Percentiles rank a stretch among this genome's conserved stretches.
Evolutionary conservation across 2,329 filamentous ascomycete genomes (phyloP).

Genomic region (Diaporthe ilicicola): DNA sequence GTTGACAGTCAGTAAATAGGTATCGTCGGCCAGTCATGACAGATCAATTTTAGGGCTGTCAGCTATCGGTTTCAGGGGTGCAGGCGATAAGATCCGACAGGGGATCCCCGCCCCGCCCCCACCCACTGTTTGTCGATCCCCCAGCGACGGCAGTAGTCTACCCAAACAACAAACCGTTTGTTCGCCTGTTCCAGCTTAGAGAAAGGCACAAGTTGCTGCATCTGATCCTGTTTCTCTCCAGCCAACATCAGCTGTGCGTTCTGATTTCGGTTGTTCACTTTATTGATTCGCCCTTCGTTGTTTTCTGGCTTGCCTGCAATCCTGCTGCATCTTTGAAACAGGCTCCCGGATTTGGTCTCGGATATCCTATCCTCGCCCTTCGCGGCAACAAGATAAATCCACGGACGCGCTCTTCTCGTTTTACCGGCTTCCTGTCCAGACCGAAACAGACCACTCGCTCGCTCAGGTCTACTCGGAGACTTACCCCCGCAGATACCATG

Average conservation of each 20-base stretch:
- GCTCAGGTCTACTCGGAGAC: neutral
- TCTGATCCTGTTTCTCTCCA: neutral
- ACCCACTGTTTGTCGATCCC: constrained; percentile 12
- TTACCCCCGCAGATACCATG: neutral
- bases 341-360: neutral
- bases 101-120: constrained; percentile 9
- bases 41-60: neutral
- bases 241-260: neutral
- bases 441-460: neutral
- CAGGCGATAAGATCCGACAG: constrained; percentile 8
- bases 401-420: neutral
- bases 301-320: neutral
- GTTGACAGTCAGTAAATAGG: no score
- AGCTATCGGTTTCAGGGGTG: neutral
- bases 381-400: neutral
- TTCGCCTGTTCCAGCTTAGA: neutral
- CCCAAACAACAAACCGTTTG: constrained; percentile 14
- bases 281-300: neutral
- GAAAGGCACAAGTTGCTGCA: neutral
- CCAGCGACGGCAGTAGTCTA: neutral
- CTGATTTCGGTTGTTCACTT: neutral
- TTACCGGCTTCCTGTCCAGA: neutral
- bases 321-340: neutral
- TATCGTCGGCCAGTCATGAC: neutral
- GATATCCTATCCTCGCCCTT: neutral